phyloP scores from a whole-genome alignment of 176 grass and related monocot species.

The Aegilops longissima region DNA sequence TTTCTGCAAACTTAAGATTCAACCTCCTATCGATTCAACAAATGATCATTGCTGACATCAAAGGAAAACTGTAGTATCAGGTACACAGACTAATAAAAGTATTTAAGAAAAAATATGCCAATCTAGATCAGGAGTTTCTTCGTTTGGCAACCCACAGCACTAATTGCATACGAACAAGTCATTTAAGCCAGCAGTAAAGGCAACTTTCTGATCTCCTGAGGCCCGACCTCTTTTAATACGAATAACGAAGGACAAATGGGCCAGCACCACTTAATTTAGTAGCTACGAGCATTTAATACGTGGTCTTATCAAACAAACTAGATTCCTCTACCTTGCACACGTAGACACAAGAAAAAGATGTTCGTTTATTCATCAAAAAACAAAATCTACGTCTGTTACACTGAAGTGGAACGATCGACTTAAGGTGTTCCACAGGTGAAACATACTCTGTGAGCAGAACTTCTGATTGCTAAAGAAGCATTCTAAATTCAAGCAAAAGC shows the following conservation, averaged over 20 bases:
- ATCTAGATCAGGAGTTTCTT: conserved; percentile 30
- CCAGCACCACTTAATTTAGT: conserved; percentile 7
- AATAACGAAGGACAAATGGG: background rate
- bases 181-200: conserved; percentile 30
- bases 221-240: conserved; percentile 21
- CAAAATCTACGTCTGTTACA: background rate
- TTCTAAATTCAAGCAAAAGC: background rate
- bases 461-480: background rate
- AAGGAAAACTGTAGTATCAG: conserved; percentile 8
- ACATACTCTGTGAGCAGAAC: background rate
- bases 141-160: conserved; percentile 20
- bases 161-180: conserved; percentile 13
- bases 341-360: background rate
- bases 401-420: background rate
- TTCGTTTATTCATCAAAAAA: background rate
- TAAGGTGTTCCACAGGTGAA: background rate
- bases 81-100: background rate
- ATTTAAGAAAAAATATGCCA: background rate
- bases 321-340: background rate
- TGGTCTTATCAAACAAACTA: background rate
- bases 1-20: background rate
- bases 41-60: background rate
- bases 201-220: conserved; percentile 16
- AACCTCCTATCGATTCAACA: background rate
- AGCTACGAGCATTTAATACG: conserved; percentile 19